Evolutionary conservation across 495 filamentous ascomycete species (phyloP).

Genomic region (Letharia columbiana): DNA sequence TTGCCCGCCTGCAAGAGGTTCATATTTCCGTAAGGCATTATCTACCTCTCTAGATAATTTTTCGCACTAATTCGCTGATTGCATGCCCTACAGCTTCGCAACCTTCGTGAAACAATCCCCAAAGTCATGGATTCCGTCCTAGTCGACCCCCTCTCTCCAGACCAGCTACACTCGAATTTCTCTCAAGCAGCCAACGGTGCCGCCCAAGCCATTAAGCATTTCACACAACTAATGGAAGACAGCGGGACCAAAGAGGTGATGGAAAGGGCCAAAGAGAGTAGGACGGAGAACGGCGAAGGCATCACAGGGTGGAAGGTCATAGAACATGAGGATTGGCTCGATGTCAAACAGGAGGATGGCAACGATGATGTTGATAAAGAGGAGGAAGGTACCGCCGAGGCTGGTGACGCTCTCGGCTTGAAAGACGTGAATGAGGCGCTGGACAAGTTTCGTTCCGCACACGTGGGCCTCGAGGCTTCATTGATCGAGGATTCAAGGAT

Average conservation of each 20-base stretch:
- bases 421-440: conserved; percentile 13
- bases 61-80: not conserved
- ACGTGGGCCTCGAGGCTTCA: conserved; percentile 12
- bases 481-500: conserved; percentile 8
- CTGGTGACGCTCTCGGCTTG: not conserved
- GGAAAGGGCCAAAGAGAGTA: conserved; percentile 23
- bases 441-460: conserved; percentile 16
- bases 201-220: conserved; percentile 21
- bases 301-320: conserved; percentile 26
- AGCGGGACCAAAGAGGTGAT: conserved; percentile 19
- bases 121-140: conserved; percentile 25
- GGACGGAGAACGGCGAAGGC: conserved; percentile 14
- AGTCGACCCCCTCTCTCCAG: conserved; percentile 17
- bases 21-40: conserved; percentile 20
- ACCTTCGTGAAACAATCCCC: conserved; percentile 23
- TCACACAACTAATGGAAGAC: conserved; percentile 19
- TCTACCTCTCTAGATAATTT: not conserved
- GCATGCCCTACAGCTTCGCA: conserved; percentile 16
- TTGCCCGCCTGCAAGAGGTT: conserved; percentile 21
- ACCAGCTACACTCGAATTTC: conserved; percentile 24
- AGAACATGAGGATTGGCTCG: conserved; percentile 27
- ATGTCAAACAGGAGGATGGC: conserved; percentile 12
- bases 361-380: not conserved
- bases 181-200: conserved; percentile 18
- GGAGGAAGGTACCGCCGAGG: not conserved